phyloP scores from a whole-genome alignment of 257 asterid genomes.

The Lycium barbarum region DNA sequence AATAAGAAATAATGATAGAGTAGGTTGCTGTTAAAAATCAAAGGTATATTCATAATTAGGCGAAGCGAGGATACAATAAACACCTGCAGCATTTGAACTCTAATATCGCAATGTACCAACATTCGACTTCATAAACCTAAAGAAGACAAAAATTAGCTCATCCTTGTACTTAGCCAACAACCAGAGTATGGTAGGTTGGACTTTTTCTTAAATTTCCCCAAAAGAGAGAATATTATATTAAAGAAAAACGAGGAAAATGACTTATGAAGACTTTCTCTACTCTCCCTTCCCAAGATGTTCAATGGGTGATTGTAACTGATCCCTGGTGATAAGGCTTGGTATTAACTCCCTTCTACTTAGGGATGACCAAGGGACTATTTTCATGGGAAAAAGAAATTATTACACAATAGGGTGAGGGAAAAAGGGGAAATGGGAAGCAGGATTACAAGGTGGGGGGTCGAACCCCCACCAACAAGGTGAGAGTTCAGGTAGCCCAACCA shows the following conservation, averaged over 20 bases:
- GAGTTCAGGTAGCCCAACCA: neutral
- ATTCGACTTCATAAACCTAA: slow-evolving; percentile 17
- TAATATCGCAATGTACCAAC: neutral
- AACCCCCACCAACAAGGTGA: neutral
- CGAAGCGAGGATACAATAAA: neutral
- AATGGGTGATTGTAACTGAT: neutral
- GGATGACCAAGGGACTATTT: neutral
- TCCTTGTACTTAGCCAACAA: neutral
- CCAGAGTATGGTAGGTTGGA: neutral
- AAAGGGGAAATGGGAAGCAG: neutral
- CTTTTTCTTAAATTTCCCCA: neutral
- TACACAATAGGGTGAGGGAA: neutral
- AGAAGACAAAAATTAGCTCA: neutral
- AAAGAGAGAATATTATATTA: neutral
- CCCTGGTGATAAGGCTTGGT: neutral
- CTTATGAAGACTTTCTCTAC: neutral
- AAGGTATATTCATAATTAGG: neutral
- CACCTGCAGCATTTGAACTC: slow-evolving; percentile 3
- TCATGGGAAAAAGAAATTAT: neutral
- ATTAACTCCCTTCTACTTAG: neutral
- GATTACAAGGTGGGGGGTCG: neutral
- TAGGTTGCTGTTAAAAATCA: neutral
- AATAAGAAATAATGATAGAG: neutral
- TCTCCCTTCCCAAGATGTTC: slow-evolving; percentile 1
- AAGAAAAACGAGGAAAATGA: neutral